Evolutionary conservation across 208 protist species (phyloP), one percentile per base, ranked within the genome.

Genomic region (Trypanosomatidae sp.): DNA sequence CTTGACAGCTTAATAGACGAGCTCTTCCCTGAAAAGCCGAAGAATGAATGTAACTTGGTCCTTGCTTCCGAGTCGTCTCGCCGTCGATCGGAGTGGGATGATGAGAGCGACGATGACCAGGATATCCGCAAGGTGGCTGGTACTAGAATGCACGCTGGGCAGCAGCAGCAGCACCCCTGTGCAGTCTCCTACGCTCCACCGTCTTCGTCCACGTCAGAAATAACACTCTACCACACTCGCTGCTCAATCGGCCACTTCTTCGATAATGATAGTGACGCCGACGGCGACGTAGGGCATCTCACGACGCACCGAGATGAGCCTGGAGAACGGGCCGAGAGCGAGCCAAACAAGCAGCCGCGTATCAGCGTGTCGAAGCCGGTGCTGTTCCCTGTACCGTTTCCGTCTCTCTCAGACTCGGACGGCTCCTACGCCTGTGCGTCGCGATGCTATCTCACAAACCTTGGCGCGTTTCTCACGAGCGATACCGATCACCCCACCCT

Each of bases 1-100:
- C 72, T 95, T 25, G 89, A 95, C 73, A 71, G 85, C 19, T 68
- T 95, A 41, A 95, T 95, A 53, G 77, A 90, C 1, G 89, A 95
- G 60, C 81, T 95, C 7, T 95, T 93, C 78, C 84, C 90, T 13
- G 82, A 69, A 22, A 68, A 69, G 46, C 41, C 52, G 15, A 53
- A 46, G n/a, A 56, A 25, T 30, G 47, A 22, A 71, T 46, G 43
- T 30, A 50, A 7, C 9, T 25, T 33, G 13, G 67, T 25, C 19
- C 25, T 30, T 39, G 1, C 47, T 50, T 36, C 66, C 8, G 33
- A 22, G 22, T 60, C 50, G 47, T 56, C 36, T 33, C 47, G 71
- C 46, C 25, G 71, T n/a, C 67, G 66, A 22, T 76, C 67, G 41
- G 76, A 86, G 56, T 91, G 84, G 77, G 89, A 93, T 60, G 78